These are phyloP conservation scores for Simplicillium sp. DNA, from an alignment of 2,329 filamentous ascomycete species.

Conservation along the genomic window DNA sequence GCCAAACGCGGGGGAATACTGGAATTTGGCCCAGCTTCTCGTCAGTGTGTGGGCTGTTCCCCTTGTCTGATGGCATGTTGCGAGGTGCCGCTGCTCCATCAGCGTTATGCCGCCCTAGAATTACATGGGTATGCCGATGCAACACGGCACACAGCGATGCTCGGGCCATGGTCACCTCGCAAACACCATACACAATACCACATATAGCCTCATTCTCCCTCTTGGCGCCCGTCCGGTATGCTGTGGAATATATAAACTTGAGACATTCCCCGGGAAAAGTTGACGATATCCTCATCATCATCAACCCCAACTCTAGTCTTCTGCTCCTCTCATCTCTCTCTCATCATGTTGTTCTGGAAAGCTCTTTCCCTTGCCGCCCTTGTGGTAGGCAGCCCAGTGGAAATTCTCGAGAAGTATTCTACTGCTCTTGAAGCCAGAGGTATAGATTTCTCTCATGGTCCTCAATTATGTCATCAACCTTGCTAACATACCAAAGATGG, in stretches of 20 bases:
- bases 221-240: too few species aligned
- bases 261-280: too few species aligned
- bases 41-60: not conserved
- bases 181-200: too few species aligned
- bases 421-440: not conserved
- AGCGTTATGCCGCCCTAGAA: too few species aligned
- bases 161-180: too few species aligned
- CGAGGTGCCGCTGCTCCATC: too few species aligned
- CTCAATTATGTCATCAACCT: too few species aligned
- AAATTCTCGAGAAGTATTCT: not conserved
- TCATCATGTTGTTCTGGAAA: not conserved
- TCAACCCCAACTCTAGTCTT: not conserved
- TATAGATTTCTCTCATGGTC: not conserved
- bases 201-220: too few species aligned
- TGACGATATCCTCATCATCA: not conserved
- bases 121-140: too few species aligned
- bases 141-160: too few species aligned
- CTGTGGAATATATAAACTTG: too few species aligned
- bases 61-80: too few species aligned
- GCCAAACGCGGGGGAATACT: not conserved
- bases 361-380: not conserved
- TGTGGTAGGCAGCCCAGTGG: not conserved
- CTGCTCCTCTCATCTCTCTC: not conserved
- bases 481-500: constrained; percentile 6
- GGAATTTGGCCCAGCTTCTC: not conserved